Evolutionary conservation across 176 grass and related monocot species (phyloP), one percentile per base, ranked within the genome.

Genomic region (Musa beccarii): DNA sequence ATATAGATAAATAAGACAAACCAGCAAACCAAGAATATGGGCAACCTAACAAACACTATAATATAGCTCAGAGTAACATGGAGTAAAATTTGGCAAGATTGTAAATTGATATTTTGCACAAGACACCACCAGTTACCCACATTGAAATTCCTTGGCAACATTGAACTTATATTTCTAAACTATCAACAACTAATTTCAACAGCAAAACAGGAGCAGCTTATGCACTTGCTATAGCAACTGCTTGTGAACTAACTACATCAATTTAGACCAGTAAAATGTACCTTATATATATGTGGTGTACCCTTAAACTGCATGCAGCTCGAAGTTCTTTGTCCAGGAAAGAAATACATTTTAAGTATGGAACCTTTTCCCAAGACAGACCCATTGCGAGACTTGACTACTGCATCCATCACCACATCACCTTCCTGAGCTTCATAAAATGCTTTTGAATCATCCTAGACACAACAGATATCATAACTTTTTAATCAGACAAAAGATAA

Each of bases 271-370:
- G 13, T 29, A 73, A 73, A 34, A 57, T 43, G 67, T 90, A 98
- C 95, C 95, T 98, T 98, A 83, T 90, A 87, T 78, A 98, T 84
- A 74, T 94, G 88, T 55, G 95, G 88, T 59, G 86, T 76, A 29
- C 95, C 95, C 59, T n/a, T 83, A 51, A 98, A 87, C 62, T 91
- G 85, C 82, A 89, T 83, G 21, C 70, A 80, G 73, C 80, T 93
- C 67, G 90, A 98, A 76, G 69, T 88, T 82, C 85, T 93, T 73
- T 94, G 90, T 76, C 90, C 95, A 76, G 95, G 90, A 80, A 94
- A 98, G 74, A 94, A 91, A 53, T 93, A 98, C 88, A 84, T 98
- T 90, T 98, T 98, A 20, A 98, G 90, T 85, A 98, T 98, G 53
- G 95, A 98, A 76, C 95, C 90, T 81, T 98, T 98, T 61, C 90